A percentile compares a stretch with the other conserved stretches of the same genome.
These are phyloP conservation scores for Cryphonectria carpinicola DNA, from an alignment of 2,329 filamentous ascomycete genomes.

Conservation along the genomic window DNA sequence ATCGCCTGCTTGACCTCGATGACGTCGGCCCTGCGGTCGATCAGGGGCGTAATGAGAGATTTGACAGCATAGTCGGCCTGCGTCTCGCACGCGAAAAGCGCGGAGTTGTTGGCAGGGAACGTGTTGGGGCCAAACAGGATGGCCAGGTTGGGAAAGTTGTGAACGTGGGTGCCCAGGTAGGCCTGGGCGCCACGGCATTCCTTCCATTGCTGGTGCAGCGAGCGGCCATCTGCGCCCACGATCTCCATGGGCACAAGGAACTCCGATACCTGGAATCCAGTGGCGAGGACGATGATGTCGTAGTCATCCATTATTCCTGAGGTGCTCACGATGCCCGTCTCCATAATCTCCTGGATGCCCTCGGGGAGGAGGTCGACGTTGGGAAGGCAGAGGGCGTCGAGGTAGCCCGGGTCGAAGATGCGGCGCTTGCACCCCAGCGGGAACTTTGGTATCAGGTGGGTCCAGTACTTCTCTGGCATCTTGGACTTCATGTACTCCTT, in stretches of 20 bases:
- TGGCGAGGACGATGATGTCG: conserved; percentile 37
- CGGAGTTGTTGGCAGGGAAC: conserved; percentile 7
- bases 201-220: conserved; percentile 36
- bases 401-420: conserved; percentile 41
- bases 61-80: neutral
- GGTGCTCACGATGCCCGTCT: conserved; percentile 35
- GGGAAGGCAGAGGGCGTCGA: conserved; percentile 35
- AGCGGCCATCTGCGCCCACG: conserved; percentile 31
- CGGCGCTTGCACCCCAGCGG: conserved; percentile 43
- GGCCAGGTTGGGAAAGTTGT: conserved; percentile 39
- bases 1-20: conserved; percentile 42
- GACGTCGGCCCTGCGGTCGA: conserved; percentile 38
- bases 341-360: conserved; percentile 33
- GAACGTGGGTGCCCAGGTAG: conserved; percentile 37
- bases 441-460: conserved; percentile 38
- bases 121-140: conserved; percentile 36
- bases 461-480: conserved; percentile 12
- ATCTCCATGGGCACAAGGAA: conserved; percentile 37
- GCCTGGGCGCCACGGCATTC: conserved; percentile 36
- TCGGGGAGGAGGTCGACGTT: conserved; percentile 39
- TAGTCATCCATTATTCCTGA: conserved; percentile 31
- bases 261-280: conserved; percentile 34
- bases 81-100: conserved; percentile 28
- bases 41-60: conserved; percentile 30
- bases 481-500: neutral